Evolutionary conservation across 1,284 basidiomycete species (phyloP).

Genomic region (Sporisorium exsertum): DNA sequence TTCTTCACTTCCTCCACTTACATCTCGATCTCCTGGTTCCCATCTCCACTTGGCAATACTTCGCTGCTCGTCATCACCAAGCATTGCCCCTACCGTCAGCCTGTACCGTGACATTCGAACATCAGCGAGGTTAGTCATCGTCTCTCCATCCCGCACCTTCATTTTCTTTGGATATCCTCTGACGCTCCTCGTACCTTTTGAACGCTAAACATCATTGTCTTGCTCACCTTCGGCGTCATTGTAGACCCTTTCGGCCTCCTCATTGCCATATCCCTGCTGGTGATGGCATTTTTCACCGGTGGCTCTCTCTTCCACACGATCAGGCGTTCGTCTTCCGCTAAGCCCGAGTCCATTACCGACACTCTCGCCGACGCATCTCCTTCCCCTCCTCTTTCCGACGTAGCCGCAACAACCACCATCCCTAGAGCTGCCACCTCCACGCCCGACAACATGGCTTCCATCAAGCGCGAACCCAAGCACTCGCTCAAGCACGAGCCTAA

Average conservation of each 20-base stretch:
- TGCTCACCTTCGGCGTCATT: not conserved
- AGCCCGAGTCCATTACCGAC: not conserved
- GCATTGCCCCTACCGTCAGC: not conserved
- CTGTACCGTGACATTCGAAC: not conserved
- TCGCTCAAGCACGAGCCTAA: conserved; percentile 1
- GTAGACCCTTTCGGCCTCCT: not conserved
- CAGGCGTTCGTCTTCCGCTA: not conserved
- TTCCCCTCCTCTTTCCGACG: not conserved
- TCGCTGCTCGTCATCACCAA: not conserved
- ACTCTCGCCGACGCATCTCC: not conserved
- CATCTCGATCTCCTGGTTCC: not conserved
- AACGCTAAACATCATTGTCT: not conserved
- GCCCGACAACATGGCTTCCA: not conserved
- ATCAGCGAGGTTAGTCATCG: not conserved
- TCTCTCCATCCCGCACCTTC: not conserved
- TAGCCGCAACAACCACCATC: not conserved
- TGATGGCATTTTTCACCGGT: conserved; percentile 8
- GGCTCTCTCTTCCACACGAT: not conserved
- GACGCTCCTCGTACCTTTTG: not conserved
- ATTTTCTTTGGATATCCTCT: not conserved
- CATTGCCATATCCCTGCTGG: not conserved
- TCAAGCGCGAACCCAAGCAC: conserved; percentile 1
- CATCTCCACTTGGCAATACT: too few relatives aligned
- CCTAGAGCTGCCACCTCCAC: too few relatives aligned
- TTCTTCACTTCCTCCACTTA: not conserved